Evolutionary conservation across 345 rosid species (phyloP).

Genomic region (Lagerstroemia speciosa): DNA sequence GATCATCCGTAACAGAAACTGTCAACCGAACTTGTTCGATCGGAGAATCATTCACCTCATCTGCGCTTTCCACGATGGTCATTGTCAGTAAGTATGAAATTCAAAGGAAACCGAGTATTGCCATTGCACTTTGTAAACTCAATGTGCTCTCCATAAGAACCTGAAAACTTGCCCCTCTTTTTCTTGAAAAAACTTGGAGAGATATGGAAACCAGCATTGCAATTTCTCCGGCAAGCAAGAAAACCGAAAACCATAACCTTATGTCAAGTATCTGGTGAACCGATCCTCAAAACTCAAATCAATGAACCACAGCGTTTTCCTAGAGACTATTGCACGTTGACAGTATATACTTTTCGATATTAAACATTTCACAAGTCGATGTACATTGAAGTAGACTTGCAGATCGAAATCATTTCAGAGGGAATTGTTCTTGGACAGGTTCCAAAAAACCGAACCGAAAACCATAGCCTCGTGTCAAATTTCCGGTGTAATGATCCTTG

Average conservation of each 20-base stretch:
- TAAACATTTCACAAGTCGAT: neutral
- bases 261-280: neutral
- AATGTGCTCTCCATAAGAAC: too few relatives aligned
- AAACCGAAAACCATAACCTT: neutral
- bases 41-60: slow-evolving; percentile 34
- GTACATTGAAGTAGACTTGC: neutral
- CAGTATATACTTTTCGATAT: neutral
- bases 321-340: too few relatives aligned
- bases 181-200: neutral
- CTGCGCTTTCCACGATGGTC: slow-evolving; percentile 9
- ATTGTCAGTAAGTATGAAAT: neutral
- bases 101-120: neutral
- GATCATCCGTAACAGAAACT: slow-evolving; percentile 36
- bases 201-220: neutral
- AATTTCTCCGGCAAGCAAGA: neutral
- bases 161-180: too few relatives aligned
- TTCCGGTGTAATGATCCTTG: too few relatives aligned
- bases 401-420: neutral
- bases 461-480: too few relatives aligned
- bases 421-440: too few relatives aligned
- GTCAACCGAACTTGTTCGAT: slow-evolving; percentile 42
- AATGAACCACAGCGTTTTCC: neutral
- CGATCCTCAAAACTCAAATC: neutral
- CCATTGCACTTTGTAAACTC: neutral
- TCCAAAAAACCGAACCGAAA: too few relatives aligned